Evolutionary conservation across 1,284 basidiomycete genomes (phyloP).

Genomic region (Coriolopsis trogii): DNA sequence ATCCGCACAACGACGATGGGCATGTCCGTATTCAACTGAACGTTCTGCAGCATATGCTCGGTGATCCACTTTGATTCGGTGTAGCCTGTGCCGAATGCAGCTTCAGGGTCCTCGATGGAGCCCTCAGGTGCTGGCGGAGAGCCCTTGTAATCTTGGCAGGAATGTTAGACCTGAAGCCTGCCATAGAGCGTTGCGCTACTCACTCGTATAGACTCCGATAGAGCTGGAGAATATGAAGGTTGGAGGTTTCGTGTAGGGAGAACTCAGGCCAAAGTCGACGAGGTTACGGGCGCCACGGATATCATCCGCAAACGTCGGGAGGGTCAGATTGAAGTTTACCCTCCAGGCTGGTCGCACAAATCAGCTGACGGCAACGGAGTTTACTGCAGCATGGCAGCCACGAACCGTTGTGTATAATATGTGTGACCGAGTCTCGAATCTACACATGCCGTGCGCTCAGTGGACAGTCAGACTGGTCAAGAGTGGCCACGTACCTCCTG

Average conservation of each 20-base stretch:
- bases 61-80: constrained; percentile 44
- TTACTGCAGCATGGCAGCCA: neutral
- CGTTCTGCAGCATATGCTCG: constrained; percentile 35
- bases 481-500: constrained; percentile 28
- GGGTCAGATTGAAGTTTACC: constrained; percentile 38
- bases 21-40: constrained; percentile 26
- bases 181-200: neutral
- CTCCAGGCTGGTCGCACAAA: constrained; percentile 35
- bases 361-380: no score
- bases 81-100: constrained; percentile 40
- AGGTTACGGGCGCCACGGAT: constrained; percentile 24
- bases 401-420: constrained; percentile 39
- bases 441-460: neutral
- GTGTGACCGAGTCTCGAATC: constrained; percentile 23
- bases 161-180: neutral
- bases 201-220: constrained; percentile 31
- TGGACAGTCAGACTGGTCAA: neutral
- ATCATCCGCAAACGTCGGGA: constrained; percentile 27
- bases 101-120: constrained; percentile 19
- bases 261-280: constrained; percentile 31
- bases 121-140: constrained; percentile 14
- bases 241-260: constrained; percentile 24
- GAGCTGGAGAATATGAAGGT: constrained; percentile 36
- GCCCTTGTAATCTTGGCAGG: constrained; percentile 12
- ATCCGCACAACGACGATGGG: constrained; percentile 42